phyloP scores from a whole-genome alignment of 345 rosid genomes.

The Brassica napus region Da-Ae NC_063440.1:19532001-19532500 shows the following conservation, averaged over 20 bases:
- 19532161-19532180: constrained; percentile 53
- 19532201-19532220: constrained; percentile 46
- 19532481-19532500: constrained; percentile 78
- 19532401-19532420: constrained; percentile 42
- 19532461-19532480: constrained; percentile 41
- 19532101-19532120: constrained; percentile 62
- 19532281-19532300: constrained; percentile 40
- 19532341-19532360: constrained; percentile 44
- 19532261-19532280: constrained; percentile 26
- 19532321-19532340: constrained; percentile 94
- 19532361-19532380: constrained; percentile 40
- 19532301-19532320: constrained; percentile 79
- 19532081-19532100: constrained; percentile 23
- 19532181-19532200: constrained; percentile 40
- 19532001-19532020: constrained; percentile 23
- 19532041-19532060: constrained; percentile 51
- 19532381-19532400: constrained; percentile 65
- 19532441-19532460: constrained; percentile 29
- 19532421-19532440: not conserved
- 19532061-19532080: constrained; percentile 11
- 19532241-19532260: constrained; percentile 31
- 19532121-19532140: constrained; percentile 59
- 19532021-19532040: constrained; percentile 59
- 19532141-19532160: constrained; percentile 56
- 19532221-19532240: constrained; percentile 21